A percentile compares a stretch with the other conserved stretches of the same genome.
Conservation (phyloP, 2,329 filamentous ascomycete species). For the Paecilomyces variotii region DNA sequence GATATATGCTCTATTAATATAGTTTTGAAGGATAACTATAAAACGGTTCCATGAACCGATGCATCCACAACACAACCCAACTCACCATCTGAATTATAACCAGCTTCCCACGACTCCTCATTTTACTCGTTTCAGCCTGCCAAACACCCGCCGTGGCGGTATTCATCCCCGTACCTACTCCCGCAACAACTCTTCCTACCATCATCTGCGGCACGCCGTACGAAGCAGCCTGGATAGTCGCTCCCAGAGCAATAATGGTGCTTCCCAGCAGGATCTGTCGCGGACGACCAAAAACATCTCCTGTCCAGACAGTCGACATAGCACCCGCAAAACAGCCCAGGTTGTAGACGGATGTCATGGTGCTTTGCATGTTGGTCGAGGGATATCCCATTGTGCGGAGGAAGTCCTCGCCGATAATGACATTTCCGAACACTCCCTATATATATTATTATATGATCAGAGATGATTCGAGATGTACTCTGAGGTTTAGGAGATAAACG, state of each 20-base stretch:
- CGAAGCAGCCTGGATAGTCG: conserved; percentile 35
- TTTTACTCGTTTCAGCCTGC: conserved; percentile 38
- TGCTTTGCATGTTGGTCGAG: neutral
- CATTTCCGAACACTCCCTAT: conserved; percentile 10
- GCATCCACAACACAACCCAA: neutral
- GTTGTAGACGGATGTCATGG: conserved; percentile 11
- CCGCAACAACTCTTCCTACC: conserved; percentile 38
- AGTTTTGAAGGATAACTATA: neutral
- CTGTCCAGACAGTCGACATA: conserved; percentile 28
- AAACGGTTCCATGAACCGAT: neutral
- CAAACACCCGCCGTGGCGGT: conserved; percentile 42
- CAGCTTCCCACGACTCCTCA: conserved; percentile 29
- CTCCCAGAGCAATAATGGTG: conserved; percentile 36
- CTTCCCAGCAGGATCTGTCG: conserved; percentile 32
- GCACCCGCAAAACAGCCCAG: conserved; percentile 43
- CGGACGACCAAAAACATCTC: conserved; percentile 20
- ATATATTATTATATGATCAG: neutral
- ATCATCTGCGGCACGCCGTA: conserved; percentile 37
- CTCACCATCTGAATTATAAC: conserved; percentile 23
- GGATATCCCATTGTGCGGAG: neutral
- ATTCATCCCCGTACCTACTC: conserved; percentile 41
- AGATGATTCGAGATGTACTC: neutral
- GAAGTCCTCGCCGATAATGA: conserved; percentile 7
- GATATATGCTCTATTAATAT: neutral
- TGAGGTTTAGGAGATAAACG: neutral